Percentiles rank a stretch among this genome's conserved stretches.
Evolutionary conservation across 2,329 filamentous ascomycete species (phyloP).

Genomic region (Cryphonectria japonica): DNA sequence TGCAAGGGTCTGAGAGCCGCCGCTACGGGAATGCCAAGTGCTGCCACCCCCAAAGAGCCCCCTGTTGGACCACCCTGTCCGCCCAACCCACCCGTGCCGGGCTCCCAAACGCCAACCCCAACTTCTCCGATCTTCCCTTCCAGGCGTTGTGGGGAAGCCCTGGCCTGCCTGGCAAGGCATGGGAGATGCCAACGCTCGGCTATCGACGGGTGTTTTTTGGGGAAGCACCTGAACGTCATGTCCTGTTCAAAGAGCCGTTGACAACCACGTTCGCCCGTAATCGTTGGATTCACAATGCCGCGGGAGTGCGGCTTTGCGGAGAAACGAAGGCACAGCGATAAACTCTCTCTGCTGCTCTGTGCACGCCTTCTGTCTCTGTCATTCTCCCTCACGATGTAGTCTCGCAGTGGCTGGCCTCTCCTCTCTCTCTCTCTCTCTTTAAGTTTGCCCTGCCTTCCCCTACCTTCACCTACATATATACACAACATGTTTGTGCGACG

Average conservation of each 20-base stretch:
- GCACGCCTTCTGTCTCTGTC: not conserved
- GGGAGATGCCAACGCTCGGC: constrained; percentile 26
- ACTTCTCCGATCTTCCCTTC: not conserved
- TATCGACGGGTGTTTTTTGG: constrained; percentile 26
- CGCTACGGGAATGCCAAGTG: not conserved
- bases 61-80: not conserved
- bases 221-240: constrained; percentile 14
- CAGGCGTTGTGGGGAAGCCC: constrained; percentile 20
- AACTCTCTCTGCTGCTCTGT: not conserved
- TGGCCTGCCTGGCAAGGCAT: not conserved
- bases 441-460: not conserved
- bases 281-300: constrained; percentile 9
- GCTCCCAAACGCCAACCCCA: not conserved
- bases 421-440: not conserved
- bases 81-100: too few species aligned
- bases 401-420: not conserved
- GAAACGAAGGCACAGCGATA: constrained; percentile 3
- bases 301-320: constrained; percentile 10
- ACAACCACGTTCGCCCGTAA: constrained; percentile 9
- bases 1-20: not conserved
- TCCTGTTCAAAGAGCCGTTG: constrained; percentile 6
- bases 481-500: constrained; percentile 60
- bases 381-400: constrained; percentile 17
- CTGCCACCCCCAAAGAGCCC: not conserved
- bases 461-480: not conserved